Percentiles rank a stretch among this genome's conserved stretches.
These are phyloP conservation scores for Neonectria magnoliae DNA, from an alignment of 2,329 filamentous ascomycete species.

Conservation along the genomic window DNA sequence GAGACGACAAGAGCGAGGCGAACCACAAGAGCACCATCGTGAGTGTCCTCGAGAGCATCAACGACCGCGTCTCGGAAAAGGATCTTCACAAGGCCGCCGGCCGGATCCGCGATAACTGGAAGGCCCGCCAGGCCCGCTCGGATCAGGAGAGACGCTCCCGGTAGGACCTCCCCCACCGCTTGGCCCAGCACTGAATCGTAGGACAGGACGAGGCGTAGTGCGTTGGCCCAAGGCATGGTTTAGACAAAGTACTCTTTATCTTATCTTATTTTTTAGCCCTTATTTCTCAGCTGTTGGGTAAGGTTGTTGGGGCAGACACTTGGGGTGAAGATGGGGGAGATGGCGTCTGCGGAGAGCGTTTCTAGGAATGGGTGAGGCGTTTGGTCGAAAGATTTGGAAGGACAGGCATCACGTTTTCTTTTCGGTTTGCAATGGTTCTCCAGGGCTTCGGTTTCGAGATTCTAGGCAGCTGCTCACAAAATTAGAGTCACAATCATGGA, in stretches of 20 bases:
- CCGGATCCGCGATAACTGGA: slow-evolving; percentile 83
- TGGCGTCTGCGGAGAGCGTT: slow-evolving; percentile 30
- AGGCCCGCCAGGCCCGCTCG: slow-evolving; percentile 62
- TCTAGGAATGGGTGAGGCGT: slow-evolving; percentile 36
- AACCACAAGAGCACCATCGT: slow-evolving; percentile 88
- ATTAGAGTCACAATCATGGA: background rate
- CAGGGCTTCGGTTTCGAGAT: background rate
- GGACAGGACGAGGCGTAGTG: background rate
- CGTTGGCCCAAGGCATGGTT: background rate
- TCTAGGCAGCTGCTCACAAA: background rate
- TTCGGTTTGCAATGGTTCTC: slow-evolving; percentile 10
- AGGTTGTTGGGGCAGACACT: background rate
- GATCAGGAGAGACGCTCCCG: slow-evolving; percentile 41
- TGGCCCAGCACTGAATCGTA: background rate
- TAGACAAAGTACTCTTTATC: background rate
- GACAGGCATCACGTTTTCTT: background rate
- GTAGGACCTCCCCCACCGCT: slow-evolving; percentile 2
- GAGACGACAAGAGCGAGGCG: slow-evolving; percentile 91
- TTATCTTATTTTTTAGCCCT: background rate
- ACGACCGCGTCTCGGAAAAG: slow-evolving; percentile 82
- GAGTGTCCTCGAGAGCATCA: slow-evolving; percentile 90
- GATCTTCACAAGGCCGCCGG: slow-evolving; percentile 78
- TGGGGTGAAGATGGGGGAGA: background rate
- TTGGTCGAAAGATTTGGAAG: slow-evolving; percentile 24
- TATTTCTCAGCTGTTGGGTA: background rate